Evolutionary conservation across 371 early-diverging fungal species (phyloP).

Genomic region (Apophysomyces ossiformis): DNA sequence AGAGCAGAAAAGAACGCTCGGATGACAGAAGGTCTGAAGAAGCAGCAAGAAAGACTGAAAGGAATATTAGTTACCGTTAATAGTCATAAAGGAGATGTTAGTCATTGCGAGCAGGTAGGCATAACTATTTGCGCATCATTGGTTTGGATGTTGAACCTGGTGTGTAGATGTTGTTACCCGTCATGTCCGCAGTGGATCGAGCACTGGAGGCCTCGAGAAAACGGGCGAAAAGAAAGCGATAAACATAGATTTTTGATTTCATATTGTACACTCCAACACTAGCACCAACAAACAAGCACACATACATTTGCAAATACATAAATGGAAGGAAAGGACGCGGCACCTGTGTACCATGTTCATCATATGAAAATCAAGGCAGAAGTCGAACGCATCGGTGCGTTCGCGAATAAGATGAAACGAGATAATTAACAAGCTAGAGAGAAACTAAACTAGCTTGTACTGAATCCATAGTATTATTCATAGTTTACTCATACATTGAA

Average conservation of each 20-base stretch:
- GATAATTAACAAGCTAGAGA: no score
- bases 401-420: no score
- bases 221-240: constrained; percentile 26
- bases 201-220: constrained; percentile 61
- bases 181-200: constrained; percentile 49
- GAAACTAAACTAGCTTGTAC: no score
- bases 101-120: constrained; percentile 43
- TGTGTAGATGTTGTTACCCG: constrained; percentile 54
- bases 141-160: background rate
- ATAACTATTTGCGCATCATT: background rate
- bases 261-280: background rate
- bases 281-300: background rate
- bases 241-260: background rate
- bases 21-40: constrained; percentile 58
- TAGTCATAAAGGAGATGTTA: constrained; percentile 36
- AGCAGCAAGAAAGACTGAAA: constrained; percentile 53
- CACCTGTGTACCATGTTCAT: no score
- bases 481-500: no score
- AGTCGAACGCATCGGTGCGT: no score
- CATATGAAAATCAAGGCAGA: no score
- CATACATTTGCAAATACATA: background rate
- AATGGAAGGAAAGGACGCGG: no score
- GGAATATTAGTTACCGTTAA: constrained; percentile 44
- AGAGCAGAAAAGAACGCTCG: constrained; percentile 56
- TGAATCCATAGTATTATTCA: no score